Evolutionary conservation across 179 eudicot genomes (phyloP).

Genomic region (Carnegiea gigantea): DNA sequence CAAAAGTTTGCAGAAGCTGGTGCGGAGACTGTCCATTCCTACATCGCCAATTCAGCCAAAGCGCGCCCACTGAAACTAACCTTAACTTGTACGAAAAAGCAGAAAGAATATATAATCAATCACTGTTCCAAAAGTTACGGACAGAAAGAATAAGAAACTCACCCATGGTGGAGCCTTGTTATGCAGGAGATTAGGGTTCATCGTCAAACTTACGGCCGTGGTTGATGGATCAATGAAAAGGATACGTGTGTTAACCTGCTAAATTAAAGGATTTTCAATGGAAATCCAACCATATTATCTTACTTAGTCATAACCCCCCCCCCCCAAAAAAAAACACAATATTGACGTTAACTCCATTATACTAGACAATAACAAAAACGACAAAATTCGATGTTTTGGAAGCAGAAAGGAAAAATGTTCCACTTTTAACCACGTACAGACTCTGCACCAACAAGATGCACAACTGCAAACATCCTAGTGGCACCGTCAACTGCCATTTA

Average conservation of each 20-base stretch:
- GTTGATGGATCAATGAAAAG: slow-evolving; percentile 86
- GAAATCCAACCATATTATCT: background rate
- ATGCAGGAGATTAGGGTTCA: slow-evolving; percentile 78
- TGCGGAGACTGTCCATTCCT: background rate
- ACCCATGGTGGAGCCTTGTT: slow-evolving; percentile 86
- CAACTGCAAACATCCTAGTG: background rate
- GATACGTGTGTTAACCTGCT: slow-evolving; percentile 86
- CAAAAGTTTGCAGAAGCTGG: background rate
- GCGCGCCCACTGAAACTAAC: background rate
- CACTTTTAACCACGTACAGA: background rate
- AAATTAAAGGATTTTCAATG: background rate
- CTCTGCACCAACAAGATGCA: background rate
- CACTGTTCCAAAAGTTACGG: background rate
- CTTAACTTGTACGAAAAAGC: background rate
- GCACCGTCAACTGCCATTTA: background rate
- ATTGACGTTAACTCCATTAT: background rate
- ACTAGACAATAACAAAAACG: background rate
- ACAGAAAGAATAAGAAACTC: slow-evolving; percentile 37
- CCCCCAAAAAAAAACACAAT: too few relatives aligned
- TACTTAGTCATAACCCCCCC: background rate
- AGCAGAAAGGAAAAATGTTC: background rate
- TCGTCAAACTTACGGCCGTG: slow-evolving; percentile 89
- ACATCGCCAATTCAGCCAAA: background rate
- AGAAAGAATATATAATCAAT: slow-evolving; percentile 11
- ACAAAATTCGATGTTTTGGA: background rate